phyloP scores from a whole-genome alignment of 805 yeast species.

The Candida pini region DNA sequence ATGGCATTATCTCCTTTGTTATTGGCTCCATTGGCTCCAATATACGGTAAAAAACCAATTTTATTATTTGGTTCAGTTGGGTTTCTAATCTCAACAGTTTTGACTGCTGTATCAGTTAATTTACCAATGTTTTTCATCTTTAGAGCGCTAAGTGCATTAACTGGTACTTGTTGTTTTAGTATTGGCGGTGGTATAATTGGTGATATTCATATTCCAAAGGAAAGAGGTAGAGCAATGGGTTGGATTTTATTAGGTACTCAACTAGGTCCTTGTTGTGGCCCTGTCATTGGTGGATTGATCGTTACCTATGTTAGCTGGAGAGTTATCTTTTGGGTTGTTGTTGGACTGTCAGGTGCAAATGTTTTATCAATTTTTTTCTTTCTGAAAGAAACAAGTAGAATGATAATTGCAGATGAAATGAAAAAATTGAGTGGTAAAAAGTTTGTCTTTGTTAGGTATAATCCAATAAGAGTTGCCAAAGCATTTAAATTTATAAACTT shows the following conservation, averaged over 20 bases:
- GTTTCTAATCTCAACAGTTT: conserved; percentile 17
- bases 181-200: conserved; percentile 48
- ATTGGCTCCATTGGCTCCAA: conserved; percentile 44
- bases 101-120: conserved; percentile 41
- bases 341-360: conserved; percentile 37
- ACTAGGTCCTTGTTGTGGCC: conserved; percentile 49
- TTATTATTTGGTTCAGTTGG: conserved; percentile 37
- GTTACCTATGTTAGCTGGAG: conserved; percentile 49
- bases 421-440: conserved; percentile 26
- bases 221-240: conserved; percentile 48
- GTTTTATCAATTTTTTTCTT: conserved; percentile 31
- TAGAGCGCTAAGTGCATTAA: conserved; percentile 43
- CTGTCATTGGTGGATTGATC: conserved; percentile 47
- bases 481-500: conserved; percentile 40
- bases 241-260: conserved; percentile 46
- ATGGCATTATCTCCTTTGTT: conserved; percentile 51
- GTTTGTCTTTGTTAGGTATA: conserved; percentile 38
- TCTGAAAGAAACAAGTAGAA: conserved; percentile 41
- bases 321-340: conserved; percentile 44
- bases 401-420: conserved; percentile 26
- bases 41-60: conserved; percentile 44
- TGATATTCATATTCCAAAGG: conserved; percentile 44
- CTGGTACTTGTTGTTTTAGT: conserved; percentile 51
- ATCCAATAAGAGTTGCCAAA: conserved; percentile 40
- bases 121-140: conserved; percentile 51